Percentiles rank a stretch among this genome's conserved stretches.
Evolutionary conservation across 2,329 filamentous ascomycete species (phyloP).

Genomic region (Aspergillus texensis): DNA sequence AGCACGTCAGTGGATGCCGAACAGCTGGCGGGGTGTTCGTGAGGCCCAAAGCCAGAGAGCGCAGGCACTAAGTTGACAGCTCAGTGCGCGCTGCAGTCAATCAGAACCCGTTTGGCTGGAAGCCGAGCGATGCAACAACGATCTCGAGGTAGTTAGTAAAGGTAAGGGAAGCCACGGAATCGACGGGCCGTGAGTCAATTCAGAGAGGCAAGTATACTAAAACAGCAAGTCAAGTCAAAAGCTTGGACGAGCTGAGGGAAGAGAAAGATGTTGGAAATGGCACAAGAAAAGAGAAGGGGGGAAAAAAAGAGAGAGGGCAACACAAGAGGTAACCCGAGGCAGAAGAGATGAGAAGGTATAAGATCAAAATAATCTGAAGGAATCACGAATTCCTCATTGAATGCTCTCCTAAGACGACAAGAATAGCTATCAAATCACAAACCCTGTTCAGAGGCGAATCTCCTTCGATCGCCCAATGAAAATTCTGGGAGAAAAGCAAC

Average conservation of each 20-base stretch:
- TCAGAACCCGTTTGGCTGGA: slow-evolving; percentile 33
- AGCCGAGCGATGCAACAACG: slow-evolving; percentile 24
- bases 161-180: slow-evolving; percentile 6
- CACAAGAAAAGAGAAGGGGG: slow-evolving; percentile 11
- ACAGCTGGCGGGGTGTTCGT: slow-evolving; percentile 19
- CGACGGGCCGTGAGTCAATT: slow-evolving; percentile 5
- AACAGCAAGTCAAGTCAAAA: no score
- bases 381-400: neutral
- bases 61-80: slow-evolving; percentile 18
- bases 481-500: slow-evolving; percentile 8
- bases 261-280: neutral
- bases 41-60: slow-evolving; percentile 14
- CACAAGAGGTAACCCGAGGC: neutral
- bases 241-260: neutral
- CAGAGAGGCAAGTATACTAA: neutral
- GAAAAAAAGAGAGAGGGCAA: neutral
- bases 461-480: slow-evolving; percentile 6
- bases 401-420: neutral
- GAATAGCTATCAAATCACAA: slow-evolving; percentile 1
- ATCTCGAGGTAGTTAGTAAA: neutral
- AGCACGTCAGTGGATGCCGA: slow-evolving; percentile 22
- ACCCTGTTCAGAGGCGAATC: slow-evolving; percentile 5
- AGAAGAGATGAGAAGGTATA: neutral
- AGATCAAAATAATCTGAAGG: neutral
- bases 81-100: slow-evolving; percentile 20